These are phyloP conservation scores for Coleophoma crateriformis DNA, from an alignment of 2,329 filamentous ascomycete genomes.

Conservation along the genomic window DNA sequence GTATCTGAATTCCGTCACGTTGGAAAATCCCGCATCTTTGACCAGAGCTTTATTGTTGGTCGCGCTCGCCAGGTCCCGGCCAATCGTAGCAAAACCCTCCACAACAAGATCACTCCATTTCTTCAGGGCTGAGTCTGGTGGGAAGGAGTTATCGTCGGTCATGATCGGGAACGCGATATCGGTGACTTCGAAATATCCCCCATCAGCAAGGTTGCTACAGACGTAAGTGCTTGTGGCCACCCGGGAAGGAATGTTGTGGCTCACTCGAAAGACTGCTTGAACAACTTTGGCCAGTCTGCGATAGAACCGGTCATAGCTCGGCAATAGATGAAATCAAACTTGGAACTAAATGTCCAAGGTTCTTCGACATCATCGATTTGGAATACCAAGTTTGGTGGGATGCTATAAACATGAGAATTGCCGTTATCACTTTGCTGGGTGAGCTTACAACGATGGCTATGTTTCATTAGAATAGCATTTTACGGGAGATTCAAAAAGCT, in stretches of 20 bases:
- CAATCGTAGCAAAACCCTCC: slow-evolving; percentile 24
- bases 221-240: no score
- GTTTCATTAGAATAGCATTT: background rate
- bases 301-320: slow-evolving; percentile 25
- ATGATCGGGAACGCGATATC: slow-evolving; percentile 21
- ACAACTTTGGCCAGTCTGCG: slow-evolving; percentile 8
- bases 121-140: slow-evolving; percentile 4
- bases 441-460: background rate
- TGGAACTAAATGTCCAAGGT: slow-evolving; percentile 46
- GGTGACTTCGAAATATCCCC: slow-evolving; percentile 26
- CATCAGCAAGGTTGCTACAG: slow-evolving; percentile 17
- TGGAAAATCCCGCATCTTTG: slow-evolving; percentile 14
- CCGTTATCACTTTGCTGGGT: background rate
- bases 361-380: slow-evolving; percentile 53
- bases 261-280: slow-evolving; percentile 5
- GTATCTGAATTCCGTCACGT: slow-evolving; percentile 33
- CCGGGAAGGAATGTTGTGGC: background rate
- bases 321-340: slow-evolving; percentile 55
- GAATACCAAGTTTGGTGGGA: slow-evolving; percentile 51
- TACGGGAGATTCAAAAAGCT: background rate
- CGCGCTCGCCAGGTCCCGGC: slow-evolving; percentile 26
- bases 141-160: slow-evolving; percentile 27
- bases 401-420: slow-evolving; percentile 19
- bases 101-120: slow-evolving; percentile 20
- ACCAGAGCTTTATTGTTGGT: slow-evolving; percentile 10